These are phyloP conservation scores for Udeniomyces megalosporus DNA, from an alignment of 768 basidiomycete genomes.

Conservation along the genomic window DNA sequence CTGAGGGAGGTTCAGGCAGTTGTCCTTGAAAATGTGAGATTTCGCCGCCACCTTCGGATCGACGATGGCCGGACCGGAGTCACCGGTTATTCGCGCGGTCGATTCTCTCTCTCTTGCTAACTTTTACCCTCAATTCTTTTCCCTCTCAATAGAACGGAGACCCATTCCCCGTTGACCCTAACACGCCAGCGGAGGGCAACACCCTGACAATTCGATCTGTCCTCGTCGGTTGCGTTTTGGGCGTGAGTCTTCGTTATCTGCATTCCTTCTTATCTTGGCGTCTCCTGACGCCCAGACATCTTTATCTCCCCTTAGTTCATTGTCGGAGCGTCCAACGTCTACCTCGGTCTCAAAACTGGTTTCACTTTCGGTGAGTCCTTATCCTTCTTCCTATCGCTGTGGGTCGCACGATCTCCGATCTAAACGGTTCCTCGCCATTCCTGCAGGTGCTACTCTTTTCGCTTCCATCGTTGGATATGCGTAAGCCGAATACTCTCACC, in stretches of 20 bases:
- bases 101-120: too few species aligned
- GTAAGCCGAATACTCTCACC: neutral
- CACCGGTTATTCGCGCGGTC: too few species aligned
- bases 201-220: slow-evolving; percentile 37
- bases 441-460: slow-evolving; percentile 40
- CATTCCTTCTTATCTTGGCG: too few species aligned
- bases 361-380: slow-evolving; percentile 24
- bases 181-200: slow-evolving; percentile 37
- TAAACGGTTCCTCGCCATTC: neutral
- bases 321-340: slow-evolving; percentile 33
- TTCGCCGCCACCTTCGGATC: neutral
- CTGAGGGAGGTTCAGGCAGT: neutral
- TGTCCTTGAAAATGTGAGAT: neutral
- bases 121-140: neutral
- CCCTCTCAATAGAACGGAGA: slow-evolving; percentile 14
- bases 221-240: slow-evolving; percentile 39
- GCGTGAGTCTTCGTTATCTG: slow-evolving; percentile 28
- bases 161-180: slow-evolving; percentile 43
- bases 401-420: too few species aligned
- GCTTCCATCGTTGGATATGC: slow-evolving; percentile 28
- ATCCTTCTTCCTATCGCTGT: too few species aligned
- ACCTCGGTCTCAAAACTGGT: slow-evolving; percentile 52
- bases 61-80: too few species aligned
- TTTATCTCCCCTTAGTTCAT: neutral
- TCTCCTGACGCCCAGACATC: too few species aligned